phyloP scores from a whole-genome alignment of 2,329 filamentous ascomycete species.

The Phialemoniopsis sp. region DNA sequence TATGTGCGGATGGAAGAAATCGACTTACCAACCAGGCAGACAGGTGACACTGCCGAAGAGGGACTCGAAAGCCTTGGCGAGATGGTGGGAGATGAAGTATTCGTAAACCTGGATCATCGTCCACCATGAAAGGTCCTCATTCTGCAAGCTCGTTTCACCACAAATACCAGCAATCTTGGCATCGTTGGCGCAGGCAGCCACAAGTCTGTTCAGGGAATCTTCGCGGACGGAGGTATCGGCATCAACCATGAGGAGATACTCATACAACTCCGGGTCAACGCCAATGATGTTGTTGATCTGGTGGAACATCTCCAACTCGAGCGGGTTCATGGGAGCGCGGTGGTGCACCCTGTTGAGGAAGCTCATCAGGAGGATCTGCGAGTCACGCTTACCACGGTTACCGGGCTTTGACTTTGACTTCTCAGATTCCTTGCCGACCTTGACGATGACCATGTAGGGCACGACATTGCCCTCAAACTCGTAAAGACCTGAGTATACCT shows the following conservation, averaged over 20 bases:
- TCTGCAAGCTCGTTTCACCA: slow-evolving; percentile 92
- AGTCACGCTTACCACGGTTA: slow-evolving; percentile 97
- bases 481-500: slow-evolving; percentile 96
- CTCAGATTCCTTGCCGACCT: slow-evolving; percentile 95
- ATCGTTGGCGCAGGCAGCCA: slow-evolving; percentile 89
- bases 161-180: slow-evolving; percentile 97
- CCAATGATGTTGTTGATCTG: slow-evolving; percentile 99
- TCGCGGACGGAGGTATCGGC: slow-evolving; percentile 93
- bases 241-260: slow-evolving; percentile 96
- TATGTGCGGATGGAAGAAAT: no score
- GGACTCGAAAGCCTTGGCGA: slow-evolving; percentile 96
- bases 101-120: slow-evolving; percentile 99
- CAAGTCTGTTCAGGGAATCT: slow-evolving; percentile 87
- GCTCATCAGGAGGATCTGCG: slow-evolving; percentile 91
- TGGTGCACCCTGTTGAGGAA: slow-evolving; percentile 98
- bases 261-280: slow-evolving; percentile 94
- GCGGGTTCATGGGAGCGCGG: slow-evolving; percentile 86
- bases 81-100: slow-evolving; percentile 97
- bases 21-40: slow-evolving; percentile 92
- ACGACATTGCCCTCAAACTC: slow-evolving; percentile 98
- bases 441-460: slow-evolving; percentile 92
- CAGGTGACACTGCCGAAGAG: slow-evolving; percentile 97
- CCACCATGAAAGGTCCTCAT: slow-evolving; percentile 94
- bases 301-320: slow-evolving; percentile 97
- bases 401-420: slow-evolving; percentile 87